Base-by-base conservation (phyloP, 2,329 filamentous ascomycete species). In the Teratosphaeria destructans region DNA sequence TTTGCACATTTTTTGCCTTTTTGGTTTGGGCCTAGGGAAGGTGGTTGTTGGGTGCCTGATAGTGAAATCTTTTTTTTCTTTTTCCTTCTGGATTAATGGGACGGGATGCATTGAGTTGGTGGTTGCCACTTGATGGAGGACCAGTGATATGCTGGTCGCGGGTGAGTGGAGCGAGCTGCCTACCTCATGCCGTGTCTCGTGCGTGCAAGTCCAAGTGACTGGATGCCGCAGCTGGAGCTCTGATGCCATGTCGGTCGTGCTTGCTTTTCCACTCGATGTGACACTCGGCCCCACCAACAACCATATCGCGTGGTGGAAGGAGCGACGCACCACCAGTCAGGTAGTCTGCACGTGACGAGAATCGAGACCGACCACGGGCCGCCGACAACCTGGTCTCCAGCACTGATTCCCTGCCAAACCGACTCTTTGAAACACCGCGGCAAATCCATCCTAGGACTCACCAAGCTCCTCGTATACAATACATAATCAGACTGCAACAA, bases 1-100 rank as follows among this genome's bases (percentile, higher is more conserved):
- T 52, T 74, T 75, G 68, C 75, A 76, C 75, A 76, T 76, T 16
- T 29, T 64, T 32, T 16, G 19, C 19, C 19, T 19, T 39, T 23
- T 5, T 55, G 12, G 56, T 47, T 52, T 56, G n/a, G 37, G 35
- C 11, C 26, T 43, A 54, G 27, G 34, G 57, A 43, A n/a, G 55
- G 39, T 10, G 59, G 32, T 23, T 29, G 52, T n/a, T 53, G 56
- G 27, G 39, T 26, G 19, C 52, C 23, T 12, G 53, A 58, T 54
- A 54, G 57, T 52, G 14, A 14, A 1, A 16, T 5, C 5, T 32
- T 32, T 54, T 23, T 23, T 1, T 23, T 23, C 23, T 23, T 23
- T 35, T 29, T 16, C 10, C 19, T 12, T 35, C 29, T 27, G 29
- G 49, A 52, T 56, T 53, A 56, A 60, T 59, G 61, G 60, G 56